phyloP scores from a whole-genome alignment of 164 flowering plant species.

The Litsea cubeba region DNA sequence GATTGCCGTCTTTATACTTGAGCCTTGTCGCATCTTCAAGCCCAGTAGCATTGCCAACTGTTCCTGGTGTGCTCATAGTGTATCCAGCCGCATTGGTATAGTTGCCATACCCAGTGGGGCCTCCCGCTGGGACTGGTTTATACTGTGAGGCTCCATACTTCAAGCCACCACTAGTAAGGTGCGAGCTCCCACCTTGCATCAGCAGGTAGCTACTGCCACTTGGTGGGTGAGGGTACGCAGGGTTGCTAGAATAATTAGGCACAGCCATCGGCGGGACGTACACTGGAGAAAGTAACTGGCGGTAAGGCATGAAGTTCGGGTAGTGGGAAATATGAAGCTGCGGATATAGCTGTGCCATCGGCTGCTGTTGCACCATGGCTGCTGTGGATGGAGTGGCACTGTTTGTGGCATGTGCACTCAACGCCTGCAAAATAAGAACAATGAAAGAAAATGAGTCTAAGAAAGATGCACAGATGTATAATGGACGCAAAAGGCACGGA shows the following conservation, averaged over 20 bases:
- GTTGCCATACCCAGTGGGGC: slow-evolving; percentile 76
- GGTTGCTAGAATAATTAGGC: slow-evolving; percentile 75
- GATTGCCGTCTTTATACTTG: slow-evolving; percentile 83
- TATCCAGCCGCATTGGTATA: slow-evolving; percentile 70
- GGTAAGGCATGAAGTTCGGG: slow-evolving; percentile 80
- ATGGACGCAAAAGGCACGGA: too few relatives aligned
- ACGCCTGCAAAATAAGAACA: slow-evolving; percentile 35
- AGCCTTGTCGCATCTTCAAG: slow-evolving; percentile 81
- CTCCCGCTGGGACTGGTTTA: slow-evolving; percentile 69
- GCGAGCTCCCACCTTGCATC: slow-evolving; percentile 88
- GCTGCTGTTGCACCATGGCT: slow-evolving; percentile 71
- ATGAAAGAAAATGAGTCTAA: background rate
- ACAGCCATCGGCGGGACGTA: slow-evolving; percentile 92
- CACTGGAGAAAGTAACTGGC: slow-evolving; percentile 74
- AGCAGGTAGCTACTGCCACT: slow-evolving; percentile 70
- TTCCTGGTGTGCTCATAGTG: slow-evolving; percentile 62
- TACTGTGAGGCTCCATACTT: slow-evolving; percentile 82
- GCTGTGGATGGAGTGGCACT: slow-evolving; percentile 55
- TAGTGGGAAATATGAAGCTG: slow-evolving; percentile 82
- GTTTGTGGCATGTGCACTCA: slow-evolving; percentile 49
- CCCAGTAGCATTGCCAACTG: slow-evolving; percentile 56
- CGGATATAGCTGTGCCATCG: slow-evolving; percentile 74
- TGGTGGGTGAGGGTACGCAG: slow-evolving; percentile 77
- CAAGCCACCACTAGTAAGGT: slow-evolving; percentile 53
- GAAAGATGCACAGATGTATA: background rate